Evolutionary conservation across 83 land plant genomes (phyloP).

Genomic region (Diphasiastrum complanatum): DNA sequence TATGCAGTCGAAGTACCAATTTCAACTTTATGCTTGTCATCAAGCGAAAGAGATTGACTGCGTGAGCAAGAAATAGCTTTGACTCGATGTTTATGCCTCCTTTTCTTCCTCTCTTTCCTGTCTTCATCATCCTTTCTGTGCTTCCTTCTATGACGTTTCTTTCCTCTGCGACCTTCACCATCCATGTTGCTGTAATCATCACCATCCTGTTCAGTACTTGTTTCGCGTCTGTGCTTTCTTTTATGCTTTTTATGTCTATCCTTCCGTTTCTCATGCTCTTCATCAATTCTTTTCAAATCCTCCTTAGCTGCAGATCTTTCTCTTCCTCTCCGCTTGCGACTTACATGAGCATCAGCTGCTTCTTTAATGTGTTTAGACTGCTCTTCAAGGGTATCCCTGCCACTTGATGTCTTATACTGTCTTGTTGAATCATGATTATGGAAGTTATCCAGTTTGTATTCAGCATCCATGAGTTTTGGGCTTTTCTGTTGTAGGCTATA

Average conservation of each 20-base stretch:
- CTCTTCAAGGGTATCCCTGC: background rate
- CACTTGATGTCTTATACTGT: background rate
- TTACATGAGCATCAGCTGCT: constrained; percentile 3
- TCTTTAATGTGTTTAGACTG: background rate
- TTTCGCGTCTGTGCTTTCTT: constrained; percentile 8
- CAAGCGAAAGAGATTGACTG: background rate
- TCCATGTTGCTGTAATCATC: background rate
- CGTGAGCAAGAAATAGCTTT: constrained; percentile 9
- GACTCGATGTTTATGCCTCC: constrained; percentile 19
- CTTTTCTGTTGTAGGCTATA: no score
- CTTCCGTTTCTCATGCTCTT: constrained; percentile 12
- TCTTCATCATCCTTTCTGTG: constrained; percentile 11
- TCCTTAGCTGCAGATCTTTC: constrained; percentile 4
- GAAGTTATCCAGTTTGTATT: no score
- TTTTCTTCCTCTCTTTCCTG: constrained; percentile 16
- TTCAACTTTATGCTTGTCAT: background rate
- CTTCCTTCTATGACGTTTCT: constrained; percentile 6
- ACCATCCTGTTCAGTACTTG: constrained; percentile 5
- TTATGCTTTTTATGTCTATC: constrained; percentile 21
- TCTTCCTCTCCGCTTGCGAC: constrained; percentile 7
- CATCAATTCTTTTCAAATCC: constrained; percentile 5
- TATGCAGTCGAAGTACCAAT: background rate
- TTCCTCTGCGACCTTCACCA: constrained; percentile 10
- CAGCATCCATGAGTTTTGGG: no score
- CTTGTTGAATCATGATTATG: background rate